Evolutionary conservation across 805 yeast species (phyloP).

Genomic region (Wickerhamiella vanderwaltii): DNA sequence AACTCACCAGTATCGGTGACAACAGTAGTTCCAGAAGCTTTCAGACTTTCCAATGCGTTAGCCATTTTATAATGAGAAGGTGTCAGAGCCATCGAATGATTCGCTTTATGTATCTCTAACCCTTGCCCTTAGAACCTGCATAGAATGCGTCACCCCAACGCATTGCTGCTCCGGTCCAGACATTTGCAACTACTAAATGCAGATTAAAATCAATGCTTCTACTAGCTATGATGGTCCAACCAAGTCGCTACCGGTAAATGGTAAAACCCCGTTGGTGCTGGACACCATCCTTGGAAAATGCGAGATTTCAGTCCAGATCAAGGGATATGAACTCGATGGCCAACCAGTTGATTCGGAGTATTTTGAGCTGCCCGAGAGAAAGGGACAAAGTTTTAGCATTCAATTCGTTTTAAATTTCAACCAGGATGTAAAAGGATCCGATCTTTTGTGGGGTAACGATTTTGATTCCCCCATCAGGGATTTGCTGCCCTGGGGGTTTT

Average conservation of each 20-base stretch:
- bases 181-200: slow-evolving; percentile 9
- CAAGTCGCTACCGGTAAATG: slow-evolving; percentile 35
- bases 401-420: slow-evolving; percentile 35
- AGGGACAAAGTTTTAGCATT: slow-evolving; percentile 27
- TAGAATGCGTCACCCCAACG: background rate
- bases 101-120: no score
- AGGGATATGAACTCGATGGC: slow-evolving; percentile 33
- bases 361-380: slow-evolving; percentile 23
- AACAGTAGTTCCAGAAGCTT: slow-evolving; percentile 89
- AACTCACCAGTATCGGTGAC: slow-evolving; percentile 99
- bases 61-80: no score
- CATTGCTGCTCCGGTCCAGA: background rate
- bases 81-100: no score
- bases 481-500: slow-evolving; percentile 43
- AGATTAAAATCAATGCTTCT: slow-evolving; percentile 17
- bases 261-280: slow-evolving; percentile 30
- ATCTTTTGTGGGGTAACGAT: slow-evolving; percentile 59
- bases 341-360: slow-evolving; percentile 29
- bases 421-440: slow-evolving; percentile 35
- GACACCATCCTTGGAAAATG: slow-evolving; percentile 32
- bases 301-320: slow-evolving; percentile 33
- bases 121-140: background rate
- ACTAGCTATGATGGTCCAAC: slow-evolving; percentile 16
- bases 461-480: slow-evolving; percentile 47
- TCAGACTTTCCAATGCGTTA: slow-evolving; percentile 80